These are phyloP conservation scores for Lolium rigidum DNA, from an alignment of 176 grass and related monocot genomes.

Conservation along the genomic window DNA sequence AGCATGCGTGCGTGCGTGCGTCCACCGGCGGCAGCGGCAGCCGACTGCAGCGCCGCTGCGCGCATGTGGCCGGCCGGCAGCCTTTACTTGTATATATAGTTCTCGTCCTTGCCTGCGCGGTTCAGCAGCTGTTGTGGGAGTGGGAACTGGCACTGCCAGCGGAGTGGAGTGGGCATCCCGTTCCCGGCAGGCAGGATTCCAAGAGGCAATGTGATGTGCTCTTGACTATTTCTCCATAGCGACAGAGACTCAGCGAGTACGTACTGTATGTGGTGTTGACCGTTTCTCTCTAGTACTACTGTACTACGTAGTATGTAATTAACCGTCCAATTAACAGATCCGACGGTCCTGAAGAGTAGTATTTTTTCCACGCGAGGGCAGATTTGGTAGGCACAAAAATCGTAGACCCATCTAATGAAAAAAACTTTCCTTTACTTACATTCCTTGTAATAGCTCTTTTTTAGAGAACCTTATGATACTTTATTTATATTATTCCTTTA, in stretches of 20 bases:
- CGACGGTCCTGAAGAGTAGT: too few relatives aligned
- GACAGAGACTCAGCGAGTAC: background rate
- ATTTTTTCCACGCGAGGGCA: too few relatives aligned
- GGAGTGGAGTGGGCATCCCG: background rate
- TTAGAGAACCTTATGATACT: too few relatives aligned
- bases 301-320: too few relatives aligned
- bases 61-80: conserved; percentile 49
- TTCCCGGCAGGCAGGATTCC: conserved; percentile 4
- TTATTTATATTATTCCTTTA: too few relatives aligned
- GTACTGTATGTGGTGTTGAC: too few relatives aligned
- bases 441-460: too few relatives aligned
- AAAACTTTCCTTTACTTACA: too few relatives aligned
- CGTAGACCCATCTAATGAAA: too few relatives aligned
- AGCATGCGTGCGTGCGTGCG: background rate
- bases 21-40: background rate
- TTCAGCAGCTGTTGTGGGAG: background rate
- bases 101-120: background rate
- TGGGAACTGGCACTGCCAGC: background rate
- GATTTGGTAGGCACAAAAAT: too few relatives aligned
- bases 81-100: background rate
- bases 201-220: background rate
- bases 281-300: too few relatives aligned
- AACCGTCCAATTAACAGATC: too few relatives aligned
- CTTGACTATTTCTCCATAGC: background rate
- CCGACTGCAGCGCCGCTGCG: background rate